Percentiles rank a stretch among this genome's conserved stretches.
phyloP scores from a whole-genome alignment of 352 stramenopile species.

The Discostella stelligera region DNA sequence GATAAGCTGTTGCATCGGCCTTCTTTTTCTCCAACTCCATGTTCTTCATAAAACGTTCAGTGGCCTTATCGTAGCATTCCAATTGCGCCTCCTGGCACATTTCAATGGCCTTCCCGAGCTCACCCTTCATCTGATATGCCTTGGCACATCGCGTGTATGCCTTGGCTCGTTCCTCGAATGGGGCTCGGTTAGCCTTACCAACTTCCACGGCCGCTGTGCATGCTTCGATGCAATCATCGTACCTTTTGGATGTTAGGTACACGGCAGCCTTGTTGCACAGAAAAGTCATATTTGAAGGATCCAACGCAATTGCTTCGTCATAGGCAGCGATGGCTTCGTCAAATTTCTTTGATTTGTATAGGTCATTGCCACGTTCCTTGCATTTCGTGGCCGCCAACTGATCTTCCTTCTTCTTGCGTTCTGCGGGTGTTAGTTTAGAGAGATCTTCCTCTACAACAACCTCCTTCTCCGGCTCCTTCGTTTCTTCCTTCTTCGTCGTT shows the following conservation, averaged over 20 bases:
- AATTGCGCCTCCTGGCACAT: slow-evolving; percentile 87
- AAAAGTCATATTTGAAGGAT: slow-evolving; percentile 96
- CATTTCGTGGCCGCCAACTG: slow-evolving; percentile 84
- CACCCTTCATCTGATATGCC: slow-evolving; percentile 93
- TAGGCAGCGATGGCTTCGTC: slow-evolving; percentile 90
- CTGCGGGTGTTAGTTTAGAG: slow-evolving; percentile 78
- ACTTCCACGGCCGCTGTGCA: slow-evolving; percentile 94
- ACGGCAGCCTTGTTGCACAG: slow-evolving; percentile 97
- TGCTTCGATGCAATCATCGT: slow-evolving; percentile 90
- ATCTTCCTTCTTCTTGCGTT: slow-evolving; percentile 77
- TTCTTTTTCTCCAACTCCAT: slow-evolving; percentile 86
- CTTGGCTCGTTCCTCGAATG: slow-evolving; percentile 96
- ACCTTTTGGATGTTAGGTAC: slow-evolving; percentile 94
- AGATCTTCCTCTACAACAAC: slow-evolving; percentile 75
- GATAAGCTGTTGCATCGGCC: slow-evolving; percentile 90
- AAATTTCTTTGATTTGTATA: slow-evolving; percentile 98
- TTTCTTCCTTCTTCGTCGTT: slow-evolving; percentile 52
- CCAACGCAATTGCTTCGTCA: slow-evolving; percentile 92
- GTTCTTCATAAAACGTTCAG: slow-evolving; percentile 94
- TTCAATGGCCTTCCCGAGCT: slow-evolving; percentile 89
- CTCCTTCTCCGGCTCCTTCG: slow-evolving; percentile 36
- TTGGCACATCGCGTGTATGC: slow-evolving; percentile 94
- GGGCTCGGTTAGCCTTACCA: slow-evolving; percentile 90
- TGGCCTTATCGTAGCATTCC: slow-evolving; percentile 87
- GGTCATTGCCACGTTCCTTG: slow-evolving; percentile 94